Evolutionary conservation across 768 basidiomycete genomes (phyloP).

Genomic region (Botryobasidium botryosum): DNA sequence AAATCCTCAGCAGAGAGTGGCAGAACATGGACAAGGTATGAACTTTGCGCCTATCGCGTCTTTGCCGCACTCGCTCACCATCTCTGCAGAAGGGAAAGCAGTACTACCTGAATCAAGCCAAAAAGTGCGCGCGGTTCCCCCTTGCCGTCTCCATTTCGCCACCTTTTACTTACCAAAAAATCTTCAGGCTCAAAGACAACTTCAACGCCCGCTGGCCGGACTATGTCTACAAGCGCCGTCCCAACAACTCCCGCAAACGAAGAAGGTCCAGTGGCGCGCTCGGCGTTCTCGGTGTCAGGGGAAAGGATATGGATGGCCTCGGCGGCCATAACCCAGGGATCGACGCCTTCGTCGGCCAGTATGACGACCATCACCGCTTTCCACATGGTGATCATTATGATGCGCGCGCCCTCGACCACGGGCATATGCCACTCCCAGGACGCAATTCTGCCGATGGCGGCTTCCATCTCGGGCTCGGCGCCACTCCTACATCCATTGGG

Average conservation of each 20-base stretch:
- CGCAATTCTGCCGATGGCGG: too few species aligned
- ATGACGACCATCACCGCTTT: too few species aligned
- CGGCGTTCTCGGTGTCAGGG: too few species aligned
- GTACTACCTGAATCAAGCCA: constrained; percentile 77
- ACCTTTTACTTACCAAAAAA: not conserved
- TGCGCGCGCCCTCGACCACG: too few species aligned
- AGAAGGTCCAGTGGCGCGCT: too few species aligned
- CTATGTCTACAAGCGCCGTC: constrained; percentile 76
- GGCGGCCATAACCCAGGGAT: too few species aligned
- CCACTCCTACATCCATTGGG: too few species aligned
- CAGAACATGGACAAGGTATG: constrained; percentile 57
- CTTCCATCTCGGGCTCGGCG: too few species aligned
- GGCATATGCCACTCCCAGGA: too few species aligned
- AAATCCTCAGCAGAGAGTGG: constrained; percentile 78
- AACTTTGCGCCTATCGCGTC: constrained; percentile 7
- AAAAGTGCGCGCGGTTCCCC: constrained; percentile 22
- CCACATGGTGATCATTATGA: too few species aligned
- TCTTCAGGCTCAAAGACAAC: constrained; percentile 43
- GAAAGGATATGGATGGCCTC: too few species aligned
- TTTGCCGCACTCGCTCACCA: not conserved
- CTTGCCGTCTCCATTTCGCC: not conserved
- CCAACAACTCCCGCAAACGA: constrained; percentile 63
- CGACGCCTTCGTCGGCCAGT: too few species aligned
- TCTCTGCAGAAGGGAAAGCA: constrained; percentile 51
- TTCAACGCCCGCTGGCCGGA: constrained; percentile 79